phyloP scores from a whole-genome alignment of 306 rosid species.

The Sophora flavescens region DNA sequence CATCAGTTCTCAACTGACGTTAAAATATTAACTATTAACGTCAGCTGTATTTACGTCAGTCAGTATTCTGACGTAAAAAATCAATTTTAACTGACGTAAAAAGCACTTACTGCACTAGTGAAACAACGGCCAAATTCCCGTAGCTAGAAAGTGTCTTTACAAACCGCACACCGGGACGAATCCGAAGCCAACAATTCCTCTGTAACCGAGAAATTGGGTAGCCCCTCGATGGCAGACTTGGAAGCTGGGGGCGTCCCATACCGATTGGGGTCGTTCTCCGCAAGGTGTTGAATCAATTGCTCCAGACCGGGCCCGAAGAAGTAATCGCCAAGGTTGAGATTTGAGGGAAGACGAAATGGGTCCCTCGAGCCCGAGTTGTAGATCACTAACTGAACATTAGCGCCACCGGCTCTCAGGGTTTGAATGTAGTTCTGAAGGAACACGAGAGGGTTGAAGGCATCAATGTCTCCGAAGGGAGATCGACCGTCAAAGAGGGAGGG shows the following conservation, averaged over 20 bases:
- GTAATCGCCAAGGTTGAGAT: conserved; percentile 82
- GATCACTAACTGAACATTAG: conserved; percentile 80
- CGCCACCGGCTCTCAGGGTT: conserved; percentile 65
- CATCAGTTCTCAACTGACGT: too few relatives aligned
- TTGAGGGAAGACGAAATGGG: conserved; percentile 59
- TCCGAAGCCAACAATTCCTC: conserved; percentile 73
- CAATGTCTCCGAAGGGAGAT: conserved; percentile 48
- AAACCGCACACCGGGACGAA: conserved; percentile 89
- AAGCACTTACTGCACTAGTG: too few relatives aligned
- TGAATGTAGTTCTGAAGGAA: conserved; percentile 82
- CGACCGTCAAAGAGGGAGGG: conserved; percentile 63
- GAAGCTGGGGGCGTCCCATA: conserved; percentile 92
- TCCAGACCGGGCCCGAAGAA: conserved; percentile 94
- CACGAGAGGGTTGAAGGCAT: conserved; percentile 54
- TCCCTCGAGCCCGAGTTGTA: conserved; percentile 54
- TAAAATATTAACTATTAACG: too few relatives aligned
- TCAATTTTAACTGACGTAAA: too few relatives aligned
- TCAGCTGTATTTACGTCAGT: too few relatives aligned
- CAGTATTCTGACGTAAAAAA: too few relatives aligned
- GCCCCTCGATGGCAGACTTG: conserved; percentile 64
- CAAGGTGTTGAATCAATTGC: conserved; percentile 92
- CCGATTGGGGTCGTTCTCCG: conserved; percentile 93
- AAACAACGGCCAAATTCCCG: too few relatives aligned
- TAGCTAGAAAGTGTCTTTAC: conserved; percentile 80
- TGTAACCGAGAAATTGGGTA: conserved; percentile 62